These are phyloP conservation scores for Thelonectria rubi DNA, from an alignment of 2,329 filamentous ascomycete species.

Conservation along the genomic window DNA sequence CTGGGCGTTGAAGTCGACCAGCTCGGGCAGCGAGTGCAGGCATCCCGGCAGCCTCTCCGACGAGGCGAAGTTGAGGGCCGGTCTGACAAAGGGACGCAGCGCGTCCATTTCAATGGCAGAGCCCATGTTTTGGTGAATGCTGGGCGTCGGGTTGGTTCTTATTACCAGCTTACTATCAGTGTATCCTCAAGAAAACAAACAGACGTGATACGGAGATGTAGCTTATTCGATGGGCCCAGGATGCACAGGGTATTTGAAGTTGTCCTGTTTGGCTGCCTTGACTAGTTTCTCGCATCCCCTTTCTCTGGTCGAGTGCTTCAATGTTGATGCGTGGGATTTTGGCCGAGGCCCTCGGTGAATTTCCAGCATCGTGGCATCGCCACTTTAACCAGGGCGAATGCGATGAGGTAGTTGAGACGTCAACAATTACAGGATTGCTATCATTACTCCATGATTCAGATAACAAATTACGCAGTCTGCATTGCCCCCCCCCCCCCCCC, in stretches of 20 bases:
- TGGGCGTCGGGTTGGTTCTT: neutral
- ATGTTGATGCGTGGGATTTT: neutral
- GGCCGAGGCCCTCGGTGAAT: conserved; percentile 20
- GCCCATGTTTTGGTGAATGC: conserved; percentile 10
- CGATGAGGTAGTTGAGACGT: too few relatives aligned
- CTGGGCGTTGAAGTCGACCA: conserved; percentile 43
- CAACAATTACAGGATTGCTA: too few relatives aligned
- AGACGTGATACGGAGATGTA: neutral
- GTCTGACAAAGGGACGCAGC: conserved; percentile 27
- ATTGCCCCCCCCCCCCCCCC: neutral
- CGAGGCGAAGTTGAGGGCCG: conserved; percentile 32
- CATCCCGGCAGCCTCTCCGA: conserved; percentile 22
- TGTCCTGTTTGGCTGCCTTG: neutral
- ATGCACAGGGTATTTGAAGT: neutral
- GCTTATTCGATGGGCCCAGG: conserved; percentile 5
- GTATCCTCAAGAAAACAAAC: neutral
- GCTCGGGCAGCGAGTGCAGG: conserved; percentile 35
- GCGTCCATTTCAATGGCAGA: conserved; percentile 6
- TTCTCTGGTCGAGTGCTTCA: neutral
- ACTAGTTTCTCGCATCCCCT: neutral
- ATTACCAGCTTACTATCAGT: neutral
- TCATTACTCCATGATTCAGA: too few relatives aligned
- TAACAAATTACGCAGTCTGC: neutral
- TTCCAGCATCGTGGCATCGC: conserved; percentile 2
- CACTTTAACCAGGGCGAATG: neutral